Conservation (phyloP, 2,329 filamentous ascomycete genomes). For the Gaeumannomyces sp. region DNA sequence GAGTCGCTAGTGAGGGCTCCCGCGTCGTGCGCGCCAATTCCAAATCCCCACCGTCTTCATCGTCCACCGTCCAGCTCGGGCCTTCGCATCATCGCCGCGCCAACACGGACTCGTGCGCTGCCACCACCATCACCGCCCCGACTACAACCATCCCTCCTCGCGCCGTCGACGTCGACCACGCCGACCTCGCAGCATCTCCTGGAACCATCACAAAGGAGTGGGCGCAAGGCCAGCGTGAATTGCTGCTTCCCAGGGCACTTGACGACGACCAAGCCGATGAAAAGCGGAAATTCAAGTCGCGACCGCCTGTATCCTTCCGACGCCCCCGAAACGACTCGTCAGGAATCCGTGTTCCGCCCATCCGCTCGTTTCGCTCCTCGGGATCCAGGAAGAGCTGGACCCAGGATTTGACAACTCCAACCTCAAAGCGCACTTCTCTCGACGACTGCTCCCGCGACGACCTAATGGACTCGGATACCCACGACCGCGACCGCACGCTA, state of each 20-base stretch:
- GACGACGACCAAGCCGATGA: conserved; percentile 42
- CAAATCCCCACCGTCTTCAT: conserved; percentile 14
- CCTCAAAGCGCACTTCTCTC: conserved; percentile 25
- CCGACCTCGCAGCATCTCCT: conserved; percentile 10
- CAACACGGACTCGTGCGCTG: conserved; percentile 13
- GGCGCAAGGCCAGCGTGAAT: conserved; percentile 39
- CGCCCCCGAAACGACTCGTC: conserved; percentile 28
- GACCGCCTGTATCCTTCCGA: conserved; percentile 47
- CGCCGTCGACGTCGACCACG: neutral
- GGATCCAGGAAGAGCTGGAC: conserved; percentile 48
- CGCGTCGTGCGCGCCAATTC: conserved; percentile 12
- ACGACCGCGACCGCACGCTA: conserved; percentile 42
- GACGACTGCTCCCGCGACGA: conserved; percentile 36
- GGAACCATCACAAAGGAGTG: conserved; percentile 29
- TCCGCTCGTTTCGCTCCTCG: conserved; percentile 50
- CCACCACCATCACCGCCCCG: neutral
- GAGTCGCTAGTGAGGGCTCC: neutral
- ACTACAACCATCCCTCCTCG: neutral
- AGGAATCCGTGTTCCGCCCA: conserved; percentile 39
- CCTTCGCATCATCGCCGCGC: conserved; percentile 12
- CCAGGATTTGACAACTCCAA: conserved; percentile 42
- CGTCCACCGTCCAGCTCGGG: neutral
- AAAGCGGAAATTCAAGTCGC: conserved; percentile 35
- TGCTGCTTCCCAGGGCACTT: conserved; percentile 39
- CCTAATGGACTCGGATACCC: conserved; percentile 27